A percentile compares a stretch with the other conserved stretches of the same genome.
Evolutionary conservation across 2,329 filamentous ascomycete genomes (phyloP).

Genomic region (Uncinocarpus reesii): DNA sequence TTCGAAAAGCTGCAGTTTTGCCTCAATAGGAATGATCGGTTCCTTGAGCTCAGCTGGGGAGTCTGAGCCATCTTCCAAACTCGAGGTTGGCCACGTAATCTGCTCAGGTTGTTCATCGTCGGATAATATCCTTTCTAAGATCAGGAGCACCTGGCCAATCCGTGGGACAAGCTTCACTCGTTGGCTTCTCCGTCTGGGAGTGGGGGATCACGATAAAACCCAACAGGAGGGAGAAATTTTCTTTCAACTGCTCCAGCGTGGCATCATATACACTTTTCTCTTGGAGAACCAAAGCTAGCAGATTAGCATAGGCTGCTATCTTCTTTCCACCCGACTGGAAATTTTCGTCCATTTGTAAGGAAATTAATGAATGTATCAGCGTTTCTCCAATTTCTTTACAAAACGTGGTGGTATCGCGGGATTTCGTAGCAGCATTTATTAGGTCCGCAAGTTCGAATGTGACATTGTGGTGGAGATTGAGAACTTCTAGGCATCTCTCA

Average conservation of each 20-base stretch:
- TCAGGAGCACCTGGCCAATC: conserved; percentile 80
- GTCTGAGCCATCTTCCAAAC: conserved; percentile 34
- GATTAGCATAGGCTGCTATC: conserved; percentile 82
- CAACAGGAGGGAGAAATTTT: conserved; percentile 65
- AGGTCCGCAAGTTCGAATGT: conserved; percentile 87
- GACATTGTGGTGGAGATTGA: conserved; percentile 75
- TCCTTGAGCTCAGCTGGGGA: conserved; percentile 50
- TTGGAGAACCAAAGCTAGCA: conserved; percentile 78
- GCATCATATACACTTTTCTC: conserved; percentile 69
- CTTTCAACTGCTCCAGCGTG: conserved; percentile 62
- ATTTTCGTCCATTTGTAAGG: conserved; percentile 49
- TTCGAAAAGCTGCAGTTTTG: conserved; percentile 62
- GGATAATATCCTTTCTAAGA: conserved; percentile 80
- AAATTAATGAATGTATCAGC: conserved; percentile 71
- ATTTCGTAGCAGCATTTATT: conserved; percentile 62
- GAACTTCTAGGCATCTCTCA: conserved; percentile 79
- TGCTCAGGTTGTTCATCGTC: conserved; percentile 74
- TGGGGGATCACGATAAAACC: conserved; percentile 60
- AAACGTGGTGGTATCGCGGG: conserved; percentile 46
- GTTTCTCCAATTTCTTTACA: conserved; percentile 71
- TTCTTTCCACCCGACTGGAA: conserved; percentile 51
- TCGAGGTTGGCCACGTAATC: conserved; percentile 55
- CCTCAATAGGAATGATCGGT: conserved; percentile 51
- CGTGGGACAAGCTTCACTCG: conserved; percentile 79
- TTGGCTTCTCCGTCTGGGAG: conserved; percentile 48